These are phyloP conservation scores for Saccharomyces hybrid DNA, from an alignment of 1,139 yeast species.

Conservation along the genomic window DNA sequence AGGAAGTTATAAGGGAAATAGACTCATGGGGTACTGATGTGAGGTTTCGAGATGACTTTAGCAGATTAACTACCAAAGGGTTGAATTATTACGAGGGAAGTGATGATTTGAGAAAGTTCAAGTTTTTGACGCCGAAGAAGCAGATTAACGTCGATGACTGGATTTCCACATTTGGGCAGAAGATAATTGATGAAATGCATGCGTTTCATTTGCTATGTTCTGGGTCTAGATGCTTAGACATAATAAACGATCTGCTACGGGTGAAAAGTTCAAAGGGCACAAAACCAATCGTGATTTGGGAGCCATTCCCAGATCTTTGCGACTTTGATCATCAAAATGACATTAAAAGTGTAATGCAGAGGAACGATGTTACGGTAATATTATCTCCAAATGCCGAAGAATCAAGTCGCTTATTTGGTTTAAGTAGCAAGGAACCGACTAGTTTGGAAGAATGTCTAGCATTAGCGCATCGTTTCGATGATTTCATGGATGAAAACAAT, in stretches of 20 bases:
- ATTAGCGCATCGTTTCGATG: slow-evolving; percentile 40
- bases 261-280: slow-evolving; percentile 11
- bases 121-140: slow-evolving; percentile 53
- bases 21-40: slow-evolving; percentile 57
- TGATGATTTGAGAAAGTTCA: slow-evolving; percentile 50
- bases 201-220: slow-evolving; percentile 67
- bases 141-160: slow-evolving; percentile 56
- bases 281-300: slow-evolving; percentile 61
- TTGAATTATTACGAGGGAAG: slow-evolving; percentile 54
- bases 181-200: slow-evolving; percentile 36
- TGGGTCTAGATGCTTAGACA: slow-evolving; percentile 48
- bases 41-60: slow-evolving; percentile 43
- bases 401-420: slow-evolving; percentile 53
- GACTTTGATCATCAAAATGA: slow-evolving; percentile 40
- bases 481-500: slow-evolving; percentile 34
- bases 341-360: slow-evolving; percentile 40
- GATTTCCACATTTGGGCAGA: slow-evolving; percentile 34
- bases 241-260: slow-evolving; percentile 35
- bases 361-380: slow-evolving; percentile 39
- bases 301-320: slow-evolving; percentile 80
- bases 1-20: slow-evolving; percentile 39
- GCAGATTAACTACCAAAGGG: slow-evolving; percentile 70
- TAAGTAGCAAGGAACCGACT: slow-evolving; percentile 36
- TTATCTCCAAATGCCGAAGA: slow-evolving; percentile 83
- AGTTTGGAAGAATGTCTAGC: slow-evolving; percentile 35